Evolutionary conservation across 768 basidiomycete species (phyloP).

Genomic region (Rhodotorula paludigena): DNA sequence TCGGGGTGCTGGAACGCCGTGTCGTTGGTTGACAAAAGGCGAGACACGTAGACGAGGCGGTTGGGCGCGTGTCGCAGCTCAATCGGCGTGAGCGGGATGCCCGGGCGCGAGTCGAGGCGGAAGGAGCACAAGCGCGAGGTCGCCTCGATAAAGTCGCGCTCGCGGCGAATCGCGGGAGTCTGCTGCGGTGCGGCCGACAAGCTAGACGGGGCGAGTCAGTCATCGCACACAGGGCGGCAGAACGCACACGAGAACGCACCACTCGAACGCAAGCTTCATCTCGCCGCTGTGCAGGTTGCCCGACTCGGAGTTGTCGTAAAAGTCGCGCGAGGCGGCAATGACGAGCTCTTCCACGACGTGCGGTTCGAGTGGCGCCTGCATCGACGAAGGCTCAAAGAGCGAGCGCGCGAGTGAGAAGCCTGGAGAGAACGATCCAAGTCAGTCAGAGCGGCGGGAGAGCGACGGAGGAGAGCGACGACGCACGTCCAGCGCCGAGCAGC

Average conservation of each 20-base stretch:
- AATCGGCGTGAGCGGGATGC: slow-evolving; percentile 76
- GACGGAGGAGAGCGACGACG: slow-evolving; percentile 50
- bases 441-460: background rate
- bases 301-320: slow-evolving; percentile 88
- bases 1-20: slow-evolving; percentile 89
- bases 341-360: slow-evolving; percentile 67
- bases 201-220: slow-evolving; percentile 50
- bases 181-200: slow-evolving; percentile 62
- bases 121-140: slow-evolving; percentile 93
- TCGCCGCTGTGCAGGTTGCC: slow-evolving; percentile 90
- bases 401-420: slow-evolving; percentile 27
- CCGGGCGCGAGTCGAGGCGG: slow-evolving; percentile 67
- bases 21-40: slow-evolving; percentile 72
- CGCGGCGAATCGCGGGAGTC: slow-evolving; percentile 60
- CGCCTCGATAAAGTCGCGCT: slow-evolving; percentile 93
- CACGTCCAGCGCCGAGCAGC: slow-evolving; percentile 77
- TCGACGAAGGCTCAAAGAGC: slow-evolving; percentile 56
- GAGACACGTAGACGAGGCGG: slow-evolving; percentile 76
- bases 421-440: slow-evolving; percentile 54
- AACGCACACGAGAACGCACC: slow-evolving; percentile 54
- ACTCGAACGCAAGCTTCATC: slow-evolving; percentile 95
- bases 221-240: slow-evolving; percentile 7
- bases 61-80: slow-evolving; percentile 90
- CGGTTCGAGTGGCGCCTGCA: slow-evolving; percentile 52
- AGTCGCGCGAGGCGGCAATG: slow-evolving; percentile 72